Conservation (phyloP, 1,284 basidiomycete genomes). For the Singerocomus rubriflavus region DNA sequence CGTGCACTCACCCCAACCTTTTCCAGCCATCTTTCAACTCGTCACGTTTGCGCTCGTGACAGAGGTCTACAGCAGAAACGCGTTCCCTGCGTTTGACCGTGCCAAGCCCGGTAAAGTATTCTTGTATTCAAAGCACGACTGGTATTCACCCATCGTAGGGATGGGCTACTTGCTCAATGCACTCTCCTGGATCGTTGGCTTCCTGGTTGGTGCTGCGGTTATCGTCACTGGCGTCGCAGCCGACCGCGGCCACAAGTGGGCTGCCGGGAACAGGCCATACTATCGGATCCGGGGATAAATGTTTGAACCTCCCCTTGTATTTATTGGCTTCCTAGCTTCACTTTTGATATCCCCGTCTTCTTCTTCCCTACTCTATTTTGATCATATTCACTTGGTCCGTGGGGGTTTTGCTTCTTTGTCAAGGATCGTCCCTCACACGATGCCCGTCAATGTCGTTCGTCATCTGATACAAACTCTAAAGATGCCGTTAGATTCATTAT, state of each 20-base stretch:
- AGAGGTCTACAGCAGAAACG: conserved; percentile 48
- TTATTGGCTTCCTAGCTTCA: too few relatives aligned
- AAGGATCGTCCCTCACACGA: too few relatives aligned
- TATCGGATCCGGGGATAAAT: conserved; percentile 42
- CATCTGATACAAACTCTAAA: not conserved
- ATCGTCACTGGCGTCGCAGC: conserved; percentile 65
- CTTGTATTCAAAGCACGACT: not conserved
- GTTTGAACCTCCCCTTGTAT: too few relatives aligned
- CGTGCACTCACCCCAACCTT: not conserved
- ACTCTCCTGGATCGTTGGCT: conserved; percentile 57
- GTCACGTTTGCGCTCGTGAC: conserved; percentile 64
- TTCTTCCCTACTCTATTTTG: not conserved
- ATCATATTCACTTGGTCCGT: not conserved
- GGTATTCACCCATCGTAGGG: conserved; percentile 38
- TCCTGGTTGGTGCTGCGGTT: conserved; percentile 52
- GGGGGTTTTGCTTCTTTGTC: too few relatives aligned
- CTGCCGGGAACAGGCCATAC: conserved; percentile 71
- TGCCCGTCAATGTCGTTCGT: not conserved
- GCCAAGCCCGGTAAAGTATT: conserved; percentile 55
- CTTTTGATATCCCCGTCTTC: not conserved
- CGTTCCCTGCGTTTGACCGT: conserved; percentile 51
- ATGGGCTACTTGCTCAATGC: conserved; percentile 55
- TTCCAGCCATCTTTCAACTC: conserved; percentile 56
- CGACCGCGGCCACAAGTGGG: conserved; percentile 66
- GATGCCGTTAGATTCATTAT: conserved; percentile 6